Evolutionary conservation across 2,329 filamentous ascomycete species (phyloP), one percentile per base, ranked within the genome.

Genomic region (Penicillium janthinellum): DNA sequence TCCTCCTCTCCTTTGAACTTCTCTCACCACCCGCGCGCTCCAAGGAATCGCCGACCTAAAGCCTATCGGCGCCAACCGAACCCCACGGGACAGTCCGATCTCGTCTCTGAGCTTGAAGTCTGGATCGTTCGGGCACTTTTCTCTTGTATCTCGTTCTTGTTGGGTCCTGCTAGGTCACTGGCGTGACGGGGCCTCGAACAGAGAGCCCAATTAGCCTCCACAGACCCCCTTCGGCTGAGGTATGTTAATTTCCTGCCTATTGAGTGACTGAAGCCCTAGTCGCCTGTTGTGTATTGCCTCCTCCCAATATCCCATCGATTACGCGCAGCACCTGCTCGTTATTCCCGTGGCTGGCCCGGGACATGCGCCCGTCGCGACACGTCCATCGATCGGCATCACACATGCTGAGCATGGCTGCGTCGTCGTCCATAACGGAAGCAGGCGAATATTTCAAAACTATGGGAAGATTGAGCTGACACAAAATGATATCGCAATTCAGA

Each of bases 351-450:
- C 31, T 44, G 58, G 28, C 42, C 54, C 22, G 12, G 41, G 48
- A 25, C 44, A 60, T 64, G 57, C 61, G 59, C 55, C 58, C 57
- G 58, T 64, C 62, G 66, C 67, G 67, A 67, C 65, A 65, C 60
- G 57, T 59, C 54, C 42, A 52, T 58, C 54, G 50, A 62, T 60
- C 55, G 48, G 55, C 58, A 44, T 49, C 56, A 51, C 54, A 47
- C 35, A 17, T 39, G 39, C 38, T 55, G 41, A 54, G 48, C 38
- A 44, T 53, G 28, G 54, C 50, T 55, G 50, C 57, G 61, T 57
- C 39, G 54, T 67, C 61, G 56, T 51, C 53, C 12, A 56, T 53
- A 31, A 58, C 52, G 15, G 37, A 44, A n/a, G 20, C 28, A n/a
- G 17, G 42, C 12, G 44, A 45, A 56, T 15, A 2, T 4, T 17